Evolutionary conservation across 2,329 filamentous ascomycete species (phyloP), one percentile per base, ranked within the genome.

Genomic region (Ceratocystiopsis sp.): DNA sequence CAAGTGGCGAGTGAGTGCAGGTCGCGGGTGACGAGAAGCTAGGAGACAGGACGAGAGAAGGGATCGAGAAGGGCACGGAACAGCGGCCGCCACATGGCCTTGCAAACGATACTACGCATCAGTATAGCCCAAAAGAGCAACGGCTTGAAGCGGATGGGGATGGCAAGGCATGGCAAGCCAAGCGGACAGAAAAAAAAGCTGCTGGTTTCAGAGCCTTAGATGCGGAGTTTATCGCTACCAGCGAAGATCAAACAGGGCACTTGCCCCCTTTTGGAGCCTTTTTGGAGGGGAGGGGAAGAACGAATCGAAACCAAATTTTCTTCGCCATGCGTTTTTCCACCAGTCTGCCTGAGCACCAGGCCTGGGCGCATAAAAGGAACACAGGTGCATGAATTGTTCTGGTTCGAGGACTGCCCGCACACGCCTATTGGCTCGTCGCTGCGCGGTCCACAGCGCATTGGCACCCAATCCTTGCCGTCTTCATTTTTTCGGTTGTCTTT

Each of bases 201-300:
- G 35, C 41, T 38, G 35, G 48, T 49, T 49, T 49, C 48, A 49
- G 46, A 46, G 37, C 46, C 38, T 36, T 41, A 33, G 42, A 42
- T 45, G 46, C 45, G 46, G 48, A 21, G 21, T 21, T 21, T 21
- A 21, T 21, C 21, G 41, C 43, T 40, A 38, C 42, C 39, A 36
- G 29, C 17, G 48, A 43, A 37, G 47, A 50, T 50, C 48, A 50
- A 50, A 50, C 48, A 37, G 18, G 37, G 42, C 38, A 44, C 48
- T 44, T 47, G 42, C 11, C 45, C 43, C 16, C 38, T 49, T 50
- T 47, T 43, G 43, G 48, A 37, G 16, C n/a, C n/a, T n/a, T n/a
- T n/a, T n/a, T n/a, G n/a, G n/a, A n/a, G 38, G 43, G 34, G 34
- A 37, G 35, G 37, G 33, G 29, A 41, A 35, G 39, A 35, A 12